Conservation (phyloP, 2,329 filamentous ascomycete genomes). For the Delphinella strobiligena region DNA sequence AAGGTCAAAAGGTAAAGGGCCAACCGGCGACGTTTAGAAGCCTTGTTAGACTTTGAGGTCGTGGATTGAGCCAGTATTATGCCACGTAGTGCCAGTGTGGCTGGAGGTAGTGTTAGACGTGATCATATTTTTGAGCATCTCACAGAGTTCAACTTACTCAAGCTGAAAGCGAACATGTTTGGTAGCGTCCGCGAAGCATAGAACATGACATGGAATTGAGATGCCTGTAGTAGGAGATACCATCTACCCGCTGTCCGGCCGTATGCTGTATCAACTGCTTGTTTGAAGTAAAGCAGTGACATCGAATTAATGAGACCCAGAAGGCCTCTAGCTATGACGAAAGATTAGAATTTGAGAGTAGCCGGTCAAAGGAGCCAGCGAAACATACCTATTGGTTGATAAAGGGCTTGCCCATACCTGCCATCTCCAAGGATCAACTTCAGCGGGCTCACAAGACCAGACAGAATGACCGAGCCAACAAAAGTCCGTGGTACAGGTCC, state of each 20-base stretch:
- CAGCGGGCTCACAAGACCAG: constrained; percentile 58
- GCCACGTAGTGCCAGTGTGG: constrained; percentile 49
- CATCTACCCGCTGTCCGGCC: constrained; percentile 60
- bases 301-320: constrained; percentile 66
- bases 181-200: constrained; percentile 86
- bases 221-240: constrained; percentile 66
- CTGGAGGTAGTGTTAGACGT: constrained; percentile 26
- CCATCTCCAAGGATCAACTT: constrained; percentile 16
- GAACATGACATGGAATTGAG: constrained; percentile 86
- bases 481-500: constrained; percentile 89
- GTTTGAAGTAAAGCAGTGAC: constrained; percentile 54
- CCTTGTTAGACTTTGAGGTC: constrained; percentile 22
- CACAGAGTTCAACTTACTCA: constrained; percentile 48
- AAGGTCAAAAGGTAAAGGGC: constrained; percentile 66
- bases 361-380: background rate
- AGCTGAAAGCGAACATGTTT: constrained; percentile 89
- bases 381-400: constrained; percentile 42
- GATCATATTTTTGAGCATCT: background rate
- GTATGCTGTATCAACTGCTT: constrained; percentile 52
- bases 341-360: background rate
- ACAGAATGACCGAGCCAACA: constrained; percentile 64
- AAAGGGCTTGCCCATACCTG: constrained; percentile 38
- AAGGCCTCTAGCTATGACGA: constrained; percentile 54
- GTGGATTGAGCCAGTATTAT: constrained; percentile 36
- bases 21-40: constrained; percentile 43